Percentiles rank a stretch among this genome's conserved stretches.
phyloP scores from a whole-genome alignment of 2,329 filamentous ascomycete species.

The Neoarthrinium moseri region DNA sequence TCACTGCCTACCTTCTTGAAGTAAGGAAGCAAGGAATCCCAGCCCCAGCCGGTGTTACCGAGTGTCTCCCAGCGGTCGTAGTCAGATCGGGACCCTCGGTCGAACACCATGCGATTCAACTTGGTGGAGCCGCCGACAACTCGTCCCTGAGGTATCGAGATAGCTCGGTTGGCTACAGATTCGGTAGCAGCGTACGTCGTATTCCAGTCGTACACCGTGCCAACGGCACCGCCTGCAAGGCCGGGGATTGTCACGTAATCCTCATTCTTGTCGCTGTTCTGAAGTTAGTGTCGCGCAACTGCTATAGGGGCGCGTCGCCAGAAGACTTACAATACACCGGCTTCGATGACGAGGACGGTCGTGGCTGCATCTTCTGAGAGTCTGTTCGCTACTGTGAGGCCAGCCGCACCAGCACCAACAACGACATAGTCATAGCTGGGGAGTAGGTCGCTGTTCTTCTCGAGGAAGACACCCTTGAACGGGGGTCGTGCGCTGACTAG shows the following conservation, averaged over 20 bases:
- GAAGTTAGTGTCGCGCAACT: conserved; percentile 24
- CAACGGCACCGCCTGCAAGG: not conserved
- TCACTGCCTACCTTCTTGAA: conserved; percentile 40
- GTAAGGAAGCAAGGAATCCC: conserved; percentile 44
- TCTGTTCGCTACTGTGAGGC: conserved; percentile 24
- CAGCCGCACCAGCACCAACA: conserved; percentile 24
- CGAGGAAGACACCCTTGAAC: not conserved
- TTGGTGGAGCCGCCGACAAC: conserved; percentile 39
- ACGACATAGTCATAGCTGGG: conserved; percentile 21
- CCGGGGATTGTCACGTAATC: conserved; percentile 5
- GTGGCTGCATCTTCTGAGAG: conserved; percentile 22
- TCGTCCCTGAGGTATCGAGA: conserved; percentile 25
- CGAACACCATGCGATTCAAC: conserved; percentile 41
- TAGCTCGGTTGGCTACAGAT: not conserved
- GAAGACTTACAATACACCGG: conserved; percentile 22
- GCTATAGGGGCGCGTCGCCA: conserved; percentile 24
- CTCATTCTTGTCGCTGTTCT: not conserved
- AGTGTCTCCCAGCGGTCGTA: conserved; percentile 42
- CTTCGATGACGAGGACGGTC: conserved; percentile 25
- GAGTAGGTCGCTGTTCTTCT: not conserved
- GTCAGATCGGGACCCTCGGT: conserved; percentile 35
- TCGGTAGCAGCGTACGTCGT: not conserved
- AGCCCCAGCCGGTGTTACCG: conserved; percentile 41
- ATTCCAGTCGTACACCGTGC: conserved; percentile 6
- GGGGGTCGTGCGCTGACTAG: not conserved